phyloP scores from a whole-genome alignment of 73 alveolate genomes.

The Symbiodinium natans region DNA sequence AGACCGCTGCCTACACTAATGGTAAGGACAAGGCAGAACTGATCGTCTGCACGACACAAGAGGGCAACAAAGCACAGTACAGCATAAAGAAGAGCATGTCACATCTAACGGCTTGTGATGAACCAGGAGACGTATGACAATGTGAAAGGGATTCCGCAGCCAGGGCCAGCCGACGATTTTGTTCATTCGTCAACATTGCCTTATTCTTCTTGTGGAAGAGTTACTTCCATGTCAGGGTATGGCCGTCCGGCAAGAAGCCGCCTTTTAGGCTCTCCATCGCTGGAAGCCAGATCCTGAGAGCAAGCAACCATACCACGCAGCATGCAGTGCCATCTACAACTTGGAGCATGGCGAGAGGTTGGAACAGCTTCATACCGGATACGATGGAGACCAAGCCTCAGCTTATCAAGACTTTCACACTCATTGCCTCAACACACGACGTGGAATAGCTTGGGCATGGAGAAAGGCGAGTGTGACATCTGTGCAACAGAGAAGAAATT shows the following conservation, averaged over 20 bases:
- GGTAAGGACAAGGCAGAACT: constrained; percentile 31
- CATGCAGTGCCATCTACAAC: neutral
- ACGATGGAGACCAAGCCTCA: constrained; percentile 40
- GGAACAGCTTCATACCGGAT: constrained; percentile 82
- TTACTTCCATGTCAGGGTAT: constrained; percentile 43
- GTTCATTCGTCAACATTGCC: neutral
- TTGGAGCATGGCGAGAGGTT: constrained; percentile 24
- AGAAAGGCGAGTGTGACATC: too few relatives aligned
- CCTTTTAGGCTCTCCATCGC: constrained; percentile 84
- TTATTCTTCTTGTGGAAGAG: neutral
- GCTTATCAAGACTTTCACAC: neutral
- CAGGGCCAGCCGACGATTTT: constrained; percentile 15
- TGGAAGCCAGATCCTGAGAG: constrained; percentile 44
- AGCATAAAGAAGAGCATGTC: too few relatives aligned
- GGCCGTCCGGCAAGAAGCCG: constrained; percentile 91
- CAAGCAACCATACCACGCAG: neutral
- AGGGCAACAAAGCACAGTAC: too few relatives aligned
- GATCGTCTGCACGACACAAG: constrained; percentile 27
- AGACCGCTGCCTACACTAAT: constrained; percentile 8
- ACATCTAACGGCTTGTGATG: neutral
- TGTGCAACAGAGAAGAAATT: too few relatives aligned
- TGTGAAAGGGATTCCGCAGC: constrained; percentile 84
- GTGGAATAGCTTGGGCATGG: too few relatives aligned
- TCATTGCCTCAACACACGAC: too few relatives aligned
- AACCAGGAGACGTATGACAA: constrained; percentile 70